Evolutionary conservation across 306 rosid genomes (phyloP).

Genomic region (Luffa acutangula): DNA sequence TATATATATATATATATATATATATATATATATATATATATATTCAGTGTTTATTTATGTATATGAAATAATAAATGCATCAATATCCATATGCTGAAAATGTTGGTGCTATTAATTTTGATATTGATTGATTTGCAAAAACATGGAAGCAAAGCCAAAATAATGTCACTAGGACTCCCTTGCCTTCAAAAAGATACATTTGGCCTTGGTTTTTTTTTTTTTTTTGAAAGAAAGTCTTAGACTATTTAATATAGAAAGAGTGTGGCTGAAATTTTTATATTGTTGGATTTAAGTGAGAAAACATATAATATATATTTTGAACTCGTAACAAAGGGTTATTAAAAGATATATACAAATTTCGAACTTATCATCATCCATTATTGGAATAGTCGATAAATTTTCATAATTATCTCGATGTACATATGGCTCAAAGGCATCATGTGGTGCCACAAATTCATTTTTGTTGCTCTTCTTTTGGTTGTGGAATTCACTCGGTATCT

Average conservation of each 20-base stretch:
- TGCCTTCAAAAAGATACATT: background rate
- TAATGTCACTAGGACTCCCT: background rate
- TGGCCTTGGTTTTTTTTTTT: background rate
- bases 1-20: background rate
- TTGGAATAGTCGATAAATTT: background rate
- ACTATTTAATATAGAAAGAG: too few relatives aligned
- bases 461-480: background rate
- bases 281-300: too few relatives aligned
- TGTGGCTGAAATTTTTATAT: too few relatives aligned
- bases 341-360: too few relatives aligned
- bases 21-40: too few relatives aligned
- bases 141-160: background rate
- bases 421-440: background rate
- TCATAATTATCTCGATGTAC: too few relatives aligned
- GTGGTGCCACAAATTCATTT: background rate
- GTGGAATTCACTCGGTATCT: background rate
- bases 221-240: too few relatives aligned
- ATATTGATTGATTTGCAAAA: background rate
- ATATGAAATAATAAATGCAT: background rate
- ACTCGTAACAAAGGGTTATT: too few relatives aligned
- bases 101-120: background rate
- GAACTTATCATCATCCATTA: background rate
- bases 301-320: too few relatives aligned
- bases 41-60: background rate
- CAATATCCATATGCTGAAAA: background rate